Evolutionary conservation across 257 asterid genomes (phyloP).

Genomic region (Leonotis leonurus): DNA sequence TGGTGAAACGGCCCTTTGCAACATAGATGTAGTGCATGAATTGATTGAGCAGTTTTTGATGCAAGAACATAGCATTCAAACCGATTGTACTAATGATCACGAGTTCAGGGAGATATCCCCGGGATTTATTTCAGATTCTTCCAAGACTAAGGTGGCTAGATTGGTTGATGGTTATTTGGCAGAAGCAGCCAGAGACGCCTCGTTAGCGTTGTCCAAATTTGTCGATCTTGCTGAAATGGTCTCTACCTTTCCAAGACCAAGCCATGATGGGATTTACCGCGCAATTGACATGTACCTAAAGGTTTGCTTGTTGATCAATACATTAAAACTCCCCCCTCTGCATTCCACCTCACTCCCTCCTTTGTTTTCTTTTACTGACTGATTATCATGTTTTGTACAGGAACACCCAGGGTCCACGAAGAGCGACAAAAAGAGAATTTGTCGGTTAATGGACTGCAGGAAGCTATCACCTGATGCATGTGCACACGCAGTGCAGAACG

Average conservation of each 20-base stretch:
- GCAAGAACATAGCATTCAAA: slow-evolving; percentile 37
- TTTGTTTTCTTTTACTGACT: neutral
- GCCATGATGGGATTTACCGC: slow-evolving; percentile 73
- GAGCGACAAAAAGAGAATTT: slow-evolving; percentile 63
- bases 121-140: slow-evolving; percentile 36
- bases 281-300: slow-evolving; percentile 77
- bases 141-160: slow-evolving; percentile 63
- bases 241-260: slow-evolving; percentile 48
- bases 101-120: slow-evolving; percentile 37
- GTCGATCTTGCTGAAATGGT: slow-evolving; percentile 57
- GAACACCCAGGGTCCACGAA: slow-evolving; percentile 63
- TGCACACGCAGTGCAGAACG: slow-evolving; percentile 75
- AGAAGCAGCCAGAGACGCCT: slow-evolving; percentile 66
- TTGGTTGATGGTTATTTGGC: slow-evolving; percentile 71
- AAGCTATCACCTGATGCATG: slow-evolving; percentile 76
- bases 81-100: slow-evolving; percentile 24
- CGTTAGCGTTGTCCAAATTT: slow-evolving; percentile 42
- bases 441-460: slow-evolving; percentile 68
- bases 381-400: slow-evolving; percentile 36
- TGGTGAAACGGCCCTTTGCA: slow-evolving; percentile 42
- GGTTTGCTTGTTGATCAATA: too few relatives aligned
- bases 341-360: too few relatives aligned
- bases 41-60: slow-evolving; percentile 59
- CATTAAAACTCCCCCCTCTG: too few relatives aligned
- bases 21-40: slow-evolving; percentile 44